Evolutionary conservation across 2,329 filamentous ascomycete species (phyloP), one percentile per base, ranked within the genome.

Genomic region (Calonectria ilicicola): DNA sequence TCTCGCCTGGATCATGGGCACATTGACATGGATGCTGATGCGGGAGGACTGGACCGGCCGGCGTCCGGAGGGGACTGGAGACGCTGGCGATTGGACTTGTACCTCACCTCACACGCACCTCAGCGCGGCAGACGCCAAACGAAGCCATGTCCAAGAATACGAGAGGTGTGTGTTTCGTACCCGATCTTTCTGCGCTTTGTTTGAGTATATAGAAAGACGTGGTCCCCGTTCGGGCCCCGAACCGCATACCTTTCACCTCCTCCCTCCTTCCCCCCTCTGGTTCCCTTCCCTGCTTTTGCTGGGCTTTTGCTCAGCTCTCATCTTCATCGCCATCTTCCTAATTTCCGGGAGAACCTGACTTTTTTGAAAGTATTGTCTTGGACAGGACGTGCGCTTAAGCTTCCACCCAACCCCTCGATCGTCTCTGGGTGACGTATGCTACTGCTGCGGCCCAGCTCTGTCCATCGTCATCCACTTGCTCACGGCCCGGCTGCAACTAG

Each of bases 401-500:
- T 76, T 79, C 72, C 56, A 72, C 75, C 76, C 78, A 78, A 68
- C 72, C 76, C 73, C 42, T 70, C 69, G 66, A 46, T 67, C 66
- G 49, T 68, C 65, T 65, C 56, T 67, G 65, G 69, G 78, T 79
- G 78, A 79, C 78, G 78, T 79, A 79, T 73, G 69, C 73, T 69
- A 78, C 71, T 62, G 49, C 38, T 56, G 65, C 64, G 58, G 51
- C 71, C 60, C 65, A 69, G 53, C 65, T 74, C 66, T 64, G 70
- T 38, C 73, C 71, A 78, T 72, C 75, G 78, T 69, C 66, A 62
- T 72, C 53, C 49, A 70, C 60, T 47, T 62, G 53, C 49, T 46
- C 65, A 44, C 65, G 19, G 47, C 49, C 58, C 58, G 51, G 32
- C 42, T 9, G 12, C 47, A 40, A 15, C 17, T n/a, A 21, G 40